Conservation (phyloP, 345 rosid genomes). For the Noccaea caerulescens region DNA sequence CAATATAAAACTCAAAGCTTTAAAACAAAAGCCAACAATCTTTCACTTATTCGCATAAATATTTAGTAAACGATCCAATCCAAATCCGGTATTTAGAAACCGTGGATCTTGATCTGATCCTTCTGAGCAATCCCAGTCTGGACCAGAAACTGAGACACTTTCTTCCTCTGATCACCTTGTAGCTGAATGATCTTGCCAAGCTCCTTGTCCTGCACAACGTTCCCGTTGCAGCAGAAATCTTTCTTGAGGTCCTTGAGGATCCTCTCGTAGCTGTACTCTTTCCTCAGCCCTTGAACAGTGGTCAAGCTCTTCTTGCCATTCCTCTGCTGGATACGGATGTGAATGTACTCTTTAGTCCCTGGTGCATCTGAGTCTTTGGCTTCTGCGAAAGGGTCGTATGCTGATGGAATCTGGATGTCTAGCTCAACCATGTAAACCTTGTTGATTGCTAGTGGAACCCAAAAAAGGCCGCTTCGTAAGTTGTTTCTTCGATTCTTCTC, state of each 20-base stretch:
- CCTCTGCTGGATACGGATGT: slow-evolving; percentile 76
- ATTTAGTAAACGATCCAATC: background rate
- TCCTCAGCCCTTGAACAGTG: slow-evolving; percentile 73
- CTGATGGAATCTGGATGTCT: slow-evolving; percentile 61
- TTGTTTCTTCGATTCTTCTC: slow-evolving; percentile 12
- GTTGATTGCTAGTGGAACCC: slow-evolving; percentile 29
- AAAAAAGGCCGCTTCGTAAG: background rate
- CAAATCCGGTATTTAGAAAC: slow-evolving; percentile 45
- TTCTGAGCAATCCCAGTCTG: slow-evolving; percentile 67
- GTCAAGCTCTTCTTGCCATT: slow-evolving; percentile 84
- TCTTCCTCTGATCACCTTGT: slow-evolving; percentile 95
- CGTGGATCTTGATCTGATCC: slow-evolving; percentile 87
- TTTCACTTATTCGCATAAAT: slow-evolving; percentile 23
- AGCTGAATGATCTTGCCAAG: slow-evolving; percentile 92
- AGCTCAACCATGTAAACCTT: slow-evolving; percentile 75
- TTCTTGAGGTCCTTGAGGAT: slow-evolving; percentile 83
- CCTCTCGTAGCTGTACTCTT: slow-evolving; percentile 68
- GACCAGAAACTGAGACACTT: slow-evolving; percentile 68
- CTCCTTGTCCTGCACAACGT: slow-evolving; percentile 82
- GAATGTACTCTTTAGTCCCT: slow-evolving; percentile 65
- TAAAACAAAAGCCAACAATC: background rate
- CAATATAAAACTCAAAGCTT: background rate
- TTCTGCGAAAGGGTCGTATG: slow-evolving; percentile 76
- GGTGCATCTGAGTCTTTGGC: slow-evolving; percentile 58
- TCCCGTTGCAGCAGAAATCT: slow-evolving; percentile 87